These are phyloP conservation scores for Coemansia guatemalensis DNA, from an alignment of 192 early-diverging fungal species.

Conservation along the genomic window DNA sequence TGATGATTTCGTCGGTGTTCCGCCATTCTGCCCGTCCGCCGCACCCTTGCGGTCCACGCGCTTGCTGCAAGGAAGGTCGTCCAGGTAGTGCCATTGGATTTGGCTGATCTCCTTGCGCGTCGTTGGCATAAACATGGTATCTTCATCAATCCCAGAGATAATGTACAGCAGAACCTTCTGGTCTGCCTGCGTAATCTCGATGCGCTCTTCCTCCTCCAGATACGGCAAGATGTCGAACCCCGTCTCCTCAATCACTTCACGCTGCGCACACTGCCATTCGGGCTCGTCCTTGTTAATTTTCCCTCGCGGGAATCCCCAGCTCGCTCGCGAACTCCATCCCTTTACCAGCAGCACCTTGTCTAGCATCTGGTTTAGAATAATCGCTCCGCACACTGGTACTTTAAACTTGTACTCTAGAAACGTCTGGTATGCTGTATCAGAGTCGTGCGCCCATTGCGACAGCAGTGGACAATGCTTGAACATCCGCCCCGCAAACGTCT, in stretches of 20 bases:
- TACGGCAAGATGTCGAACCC: conserved; percentile 83
- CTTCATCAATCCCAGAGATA: conserved; percentile 80
- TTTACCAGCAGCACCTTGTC: conserved; percentile 85
- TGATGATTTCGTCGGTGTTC: conserved; percentile 8
- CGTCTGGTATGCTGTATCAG: conserved; percentile 84
- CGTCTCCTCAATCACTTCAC: conserved; percentile 95
- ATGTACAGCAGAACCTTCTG: conserved; percentile 92
- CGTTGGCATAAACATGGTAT: conserved; percentile 75
- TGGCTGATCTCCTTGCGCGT: conserved; percentile 94
- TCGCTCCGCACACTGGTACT: conserved; percentile 97
- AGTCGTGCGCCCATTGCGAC: conserved; percentile 82
- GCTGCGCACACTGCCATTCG: conserved; percentile 81
- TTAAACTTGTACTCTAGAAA: conserved; percentile 96
- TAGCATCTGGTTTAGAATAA: conserved; percentile 80
- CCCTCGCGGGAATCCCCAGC: conserved; percentile 98
- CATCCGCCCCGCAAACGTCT: conserved; percentile 77
- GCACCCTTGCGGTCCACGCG: conserved; percentile 28
- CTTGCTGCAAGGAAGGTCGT: conserved; percentile 57
- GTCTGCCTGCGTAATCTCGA: conserved; percentile 87
- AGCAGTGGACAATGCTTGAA: conserved; percentile 91
- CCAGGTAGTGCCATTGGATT: conserved; percentile 69
- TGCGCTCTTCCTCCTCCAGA: conserved; percentile 73
- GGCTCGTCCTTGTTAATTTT: conserved; percentile 98
- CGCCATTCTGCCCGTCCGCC: conserved; percentile 13
- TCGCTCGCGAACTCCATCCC: conserved; percentile 85